Conservation (phyloP, 495 filamentous ascomycete species). For the Hypoxylon perforatum region DNA sequence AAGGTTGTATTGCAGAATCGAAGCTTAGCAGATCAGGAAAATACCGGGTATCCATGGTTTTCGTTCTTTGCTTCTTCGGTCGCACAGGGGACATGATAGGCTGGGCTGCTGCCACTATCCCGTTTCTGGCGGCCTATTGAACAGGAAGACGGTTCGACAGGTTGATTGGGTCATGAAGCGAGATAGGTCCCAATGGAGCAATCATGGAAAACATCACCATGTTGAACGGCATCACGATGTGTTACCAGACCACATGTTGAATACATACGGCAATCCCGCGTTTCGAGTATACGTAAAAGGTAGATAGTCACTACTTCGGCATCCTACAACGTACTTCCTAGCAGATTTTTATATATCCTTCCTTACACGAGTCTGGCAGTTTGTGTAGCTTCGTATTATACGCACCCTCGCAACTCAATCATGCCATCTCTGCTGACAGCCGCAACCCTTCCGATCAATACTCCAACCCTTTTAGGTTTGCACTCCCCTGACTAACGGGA, state of each 20-base stretch:
- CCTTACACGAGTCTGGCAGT: neutral
- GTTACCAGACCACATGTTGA: neutral
- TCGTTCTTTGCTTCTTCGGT: slow-evolving; percentile 18
- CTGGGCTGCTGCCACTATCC: slow-evolving; percentile 9
- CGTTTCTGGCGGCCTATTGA: slow-evolving; percentile 23
- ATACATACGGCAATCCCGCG: no score
- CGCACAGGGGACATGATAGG: slow-evolving; percentile 31
- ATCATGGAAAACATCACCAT: slow-evolving; percentile 15
- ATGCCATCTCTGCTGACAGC: neutral
- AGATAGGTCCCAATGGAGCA: slow-evolving; percentile 33
- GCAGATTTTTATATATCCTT: no score
- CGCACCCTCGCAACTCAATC: neutral
- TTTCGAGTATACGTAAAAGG: no score
- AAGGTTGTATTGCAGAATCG: slow-evolving; percentile 35
- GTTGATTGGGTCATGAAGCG: slow-evolving; percentile 36
- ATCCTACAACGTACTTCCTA: no score
- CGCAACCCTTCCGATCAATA: neutral
- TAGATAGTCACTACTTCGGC: no score
- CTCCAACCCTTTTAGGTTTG: slow-evolving; percentile 1
- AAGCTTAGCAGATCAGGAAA: slow-evolving; percentile 34
- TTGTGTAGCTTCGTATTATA: no score
- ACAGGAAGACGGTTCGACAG: slow-evolving; percentile 8
- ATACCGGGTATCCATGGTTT: slow-evolving; percentile 2
- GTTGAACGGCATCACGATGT: slow-evolving; percentile 17
- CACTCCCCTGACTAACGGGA: neutral